These are phyloP conservation scores for Sporothrix phasma DNA, from an alignment of 2,329 filamentous ascomycete species.

Conservation along the genomic window DNA sequence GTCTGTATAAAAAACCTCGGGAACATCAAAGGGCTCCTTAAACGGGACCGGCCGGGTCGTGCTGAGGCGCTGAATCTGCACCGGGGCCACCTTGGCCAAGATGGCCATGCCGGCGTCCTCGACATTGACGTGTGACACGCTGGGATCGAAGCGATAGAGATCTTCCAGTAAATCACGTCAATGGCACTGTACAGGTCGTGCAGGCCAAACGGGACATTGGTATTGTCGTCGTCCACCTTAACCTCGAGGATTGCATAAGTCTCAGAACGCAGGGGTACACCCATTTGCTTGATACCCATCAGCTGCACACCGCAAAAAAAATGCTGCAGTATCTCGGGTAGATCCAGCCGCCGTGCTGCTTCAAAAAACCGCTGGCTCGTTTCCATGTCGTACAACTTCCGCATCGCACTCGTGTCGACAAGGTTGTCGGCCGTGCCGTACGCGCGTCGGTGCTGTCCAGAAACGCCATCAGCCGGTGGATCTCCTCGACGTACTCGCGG, in stretches of 20 bases:
- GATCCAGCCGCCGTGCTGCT: constrained; percentile 24
- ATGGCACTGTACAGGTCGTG: constrained; percentile 31
- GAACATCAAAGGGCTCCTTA: constrained; percentile 19
- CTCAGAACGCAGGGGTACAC: not conserved
- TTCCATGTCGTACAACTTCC: constrained; percentile 20
- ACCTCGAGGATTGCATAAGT: constrained; percentile 20
- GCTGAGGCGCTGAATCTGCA: constrained; percentile 20
- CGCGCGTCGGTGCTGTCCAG: constrained; percentile 49
- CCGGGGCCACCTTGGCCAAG: constrained; percentile 8
- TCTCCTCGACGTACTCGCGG: constrained; percentile 39
- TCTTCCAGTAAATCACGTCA: constrained; percentile 26
- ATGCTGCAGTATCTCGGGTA: not conserved
- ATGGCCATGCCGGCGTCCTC: constrained; percentile 10
- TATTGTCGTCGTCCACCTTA: constrained; percentile 60
- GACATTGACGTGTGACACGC: not conserved
- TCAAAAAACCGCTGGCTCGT: constrained; percentile 38
- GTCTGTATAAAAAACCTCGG: constrained; percentile 21
- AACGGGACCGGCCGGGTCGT: constrained; percentile 5
- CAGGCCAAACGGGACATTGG: constrained; percentile 58
- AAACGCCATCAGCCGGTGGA: constrained; percentile 55
- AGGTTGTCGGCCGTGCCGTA: constrained; percentile 44
- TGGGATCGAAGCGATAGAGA: not conserved
- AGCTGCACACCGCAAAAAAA: constrained; percentile 11
- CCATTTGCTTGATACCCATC: not conserved
- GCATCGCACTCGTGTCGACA: not conserved